Evolutionary conservation across 1,139 yeast genomes (phyloP).

Genomic region (Candida sanyaensis): DNA sequence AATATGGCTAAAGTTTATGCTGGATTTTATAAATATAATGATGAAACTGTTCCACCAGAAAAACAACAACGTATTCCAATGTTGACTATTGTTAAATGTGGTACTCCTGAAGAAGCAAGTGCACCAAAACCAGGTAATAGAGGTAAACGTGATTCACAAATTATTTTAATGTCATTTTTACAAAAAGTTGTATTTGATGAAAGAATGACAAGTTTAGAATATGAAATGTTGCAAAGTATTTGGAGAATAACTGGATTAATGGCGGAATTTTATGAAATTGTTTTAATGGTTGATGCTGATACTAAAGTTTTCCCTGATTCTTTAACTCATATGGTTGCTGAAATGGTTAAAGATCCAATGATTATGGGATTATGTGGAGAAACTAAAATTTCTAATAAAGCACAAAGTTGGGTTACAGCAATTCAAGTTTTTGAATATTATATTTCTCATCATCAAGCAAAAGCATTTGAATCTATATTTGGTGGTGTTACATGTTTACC

Average conservation of each 20-base stretch:
- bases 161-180: slow-evolving; percentile 88
- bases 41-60: slow-evolving; percentile 68
- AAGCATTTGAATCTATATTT: slow-evolving; percentile 93
- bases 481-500: slow-evolving; percentile 98
- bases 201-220: slow-evolving; percentile 94
- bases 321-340: slow-evolving; percentile 88
- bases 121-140: slow-evolving; percentile 95
- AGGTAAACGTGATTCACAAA: slow-evolving; percentile 97
- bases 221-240: slow-evolving; percentile 72
- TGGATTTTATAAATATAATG: slow-evolving; percentile 85
- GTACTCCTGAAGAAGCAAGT: slow-evolving; percentile 79
- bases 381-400: slow-evolving; percentile 89
- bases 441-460: slow-evolving; percentile 94
- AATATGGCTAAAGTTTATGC: slow-evolving; percentile 96
- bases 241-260: slow-evolving; percentile 89
- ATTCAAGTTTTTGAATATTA: slow-evolving; percentile 96
- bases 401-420: slow-evolving; percentile 87
- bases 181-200: slow-evolving; percentile 93
- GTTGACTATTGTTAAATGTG: slow-evolving; percentile 83
- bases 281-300: slow-evolving; percentile 97
- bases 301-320: slow-evolving; percentile 91
- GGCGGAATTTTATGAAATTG: slow-evolving; percentile 82
- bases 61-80: slow-evolving; percentile 91
- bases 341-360: slow-evolving; percentile 86
- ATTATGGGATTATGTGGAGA: slow-evolving; percentile 98